phyloP scores from a whole-genome alignment of 2,329 filamentous ascomycete species.

The Colletotrichum graminicola region DNA sequence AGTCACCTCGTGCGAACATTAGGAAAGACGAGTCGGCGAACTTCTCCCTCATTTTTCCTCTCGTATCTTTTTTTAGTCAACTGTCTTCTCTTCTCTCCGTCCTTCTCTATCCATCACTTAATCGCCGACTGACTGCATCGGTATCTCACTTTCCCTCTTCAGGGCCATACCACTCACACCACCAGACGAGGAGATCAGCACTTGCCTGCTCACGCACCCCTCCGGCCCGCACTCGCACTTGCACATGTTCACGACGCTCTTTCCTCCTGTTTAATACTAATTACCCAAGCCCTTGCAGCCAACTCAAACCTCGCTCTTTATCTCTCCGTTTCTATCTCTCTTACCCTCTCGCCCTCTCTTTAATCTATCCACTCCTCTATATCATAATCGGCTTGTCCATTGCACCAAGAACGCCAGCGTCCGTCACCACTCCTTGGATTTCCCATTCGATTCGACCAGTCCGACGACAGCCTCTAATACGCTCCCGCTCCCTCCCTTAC shows the following conservation, averaged over 20 bases:
- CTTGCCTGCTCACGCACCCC: constrained; percentile 10
- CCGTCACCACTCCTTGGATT: constrained; percentile 32
- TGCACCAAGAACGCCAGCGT: constrained; percentile 28
- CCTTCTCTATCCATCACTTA: constrained; percentile 9
- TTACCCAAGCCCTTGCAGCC: constrained; percentile 8
- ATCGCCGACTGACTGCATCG: constrained; percentile 29
- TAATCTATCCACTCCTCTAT: neutral
- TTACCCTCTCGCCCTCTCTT: neutral
- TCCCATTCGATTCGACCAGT: constrained; percentile 31
- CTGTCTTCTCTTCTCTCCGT: constrained; percentile 11
- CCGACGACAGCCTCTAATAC: constrained; percentile 24
- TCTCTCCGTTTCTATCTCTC: constrained; percentile 16
- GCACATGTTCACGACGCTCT: constrained; percentile 38
- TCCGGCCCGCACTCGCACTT: constrained; percentile 23
- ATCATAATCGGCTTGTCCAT: constrained; percentile 14
- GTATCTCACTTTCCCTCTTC: constrained; percentile 24
- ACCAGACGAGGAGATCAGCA: constrained; percentile 19
- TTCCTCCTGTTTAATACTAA: constrained; percentile 36
- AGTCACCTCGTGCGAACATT: neutral
- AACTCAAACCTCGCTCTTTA: neutral
- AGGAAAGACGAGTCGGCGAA: constrained; percentile 12
- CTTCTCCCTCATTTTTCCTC: constrained; percentile 1
- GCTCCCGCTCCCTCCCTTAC: constrained; percentile 20
- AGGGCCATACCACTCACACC: constrained; percentile 16
- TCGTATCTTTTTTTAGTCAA: neutral